A percentile compares a stretch with the other conserved stretches of the same genome.
phyloP scores from a whole-genome alignment of 78 protist species.

The Dictyostelium firmibasis region DNA sequence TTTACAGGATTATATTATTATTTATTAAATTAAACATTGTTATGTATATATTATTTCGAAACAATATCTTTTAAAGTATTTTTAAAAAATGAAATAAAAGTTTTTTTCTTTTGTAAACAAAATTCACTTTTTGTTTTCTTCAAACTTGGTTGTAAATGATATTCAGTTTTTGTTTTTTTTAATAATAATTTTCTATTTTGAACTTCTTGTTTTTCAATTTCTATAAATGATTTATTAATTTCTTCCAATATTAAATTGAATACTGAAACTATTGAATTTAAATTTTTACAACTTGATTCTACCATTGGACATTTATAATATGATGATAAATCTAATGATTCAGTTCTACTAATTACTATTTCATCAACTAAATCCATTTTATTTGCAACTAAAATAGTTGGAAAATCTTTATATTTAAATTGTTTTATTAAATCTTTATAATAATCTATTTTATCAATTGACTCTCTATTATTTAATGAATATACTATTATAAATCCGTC shows the following conservation, averaged over 20 bases:
- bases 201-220: neutral
- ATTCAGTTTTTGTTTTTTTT: slow-evolving; percentile 4
- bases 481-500: neutral
- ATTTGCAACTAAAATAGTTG: neutral
- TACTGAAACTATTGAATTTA: neutral
- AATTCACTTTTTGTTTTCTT: neutral
- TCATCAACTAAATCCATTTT: neutral
- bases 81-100: neutral
- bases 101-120: neutral
- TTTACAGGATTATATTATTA: too few species aligned
- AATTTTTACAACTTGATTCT: neutral
- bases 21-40: neutral
- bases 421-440: neutral
- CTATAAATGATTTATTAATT: neutral
- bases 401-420: neutral
- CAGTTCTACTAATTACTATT: neutral
- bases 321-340: neutral
- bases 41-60: neutral
- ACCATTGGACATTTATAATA: slow-evolving; percentile 4
- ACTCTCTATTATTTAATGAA: slow-evolving; percentile 3
- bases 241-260: neutral
- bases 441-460: neutral
- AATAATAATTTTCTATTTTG: neutral
- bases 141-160: neutral
- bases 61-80: neutral